A percentile compares a stretch with the other conserved stretches of the same genome.
phyloP scores from a whole-genome alignment of 225 moss, liverwort and hornwort genomes.

The Pleurozium schreberi region DNA sequence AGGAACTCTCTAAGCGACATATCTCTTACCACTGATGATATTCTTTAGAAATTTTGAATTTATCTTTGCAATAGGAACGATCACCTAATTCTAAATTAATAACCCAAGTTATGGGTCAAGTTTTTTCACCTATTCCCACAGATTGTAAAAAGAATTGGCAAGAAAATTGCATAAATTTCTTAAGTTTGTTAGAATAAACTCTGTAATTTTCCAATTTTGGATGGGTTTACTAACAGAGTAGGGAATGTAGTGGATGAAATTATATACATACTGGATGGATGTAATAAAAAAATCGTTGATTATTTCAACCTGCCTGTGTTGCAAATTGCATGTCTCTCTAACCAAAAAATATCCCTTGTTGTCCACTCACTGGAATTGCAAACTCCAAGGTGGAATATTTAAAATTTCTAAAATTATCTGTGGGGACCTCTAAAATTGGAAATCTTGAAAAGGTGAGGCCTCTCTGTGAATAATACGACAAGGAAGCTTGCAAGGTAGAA shows the following conservation, averaged over 20 bases:
- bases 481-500: too few relatives aligned
- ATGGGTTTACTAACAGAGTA: neutral
- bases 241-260: neutral
- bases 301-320: neutral
- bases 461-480: neutral
- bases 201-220: too few relatives aligned
- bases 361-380: neutral
- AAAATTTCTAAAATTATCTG: neutral
- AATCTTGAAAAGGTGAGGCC: neutral
- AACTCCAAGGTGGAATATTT: too few relatives aligned
- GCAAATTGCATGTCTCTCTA: neutral
- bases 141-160: neutral
- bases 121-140: neutral
- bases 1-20: neutral
- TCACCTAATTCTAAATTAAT: neutral
- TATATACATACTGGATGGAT: rapidly evolving
- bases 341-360: neutral
- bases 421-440: neutral
- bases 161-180: neutral
- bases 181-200: neutral
- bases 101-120: rapidly evolving
- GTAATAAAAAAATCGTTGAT: neutral
- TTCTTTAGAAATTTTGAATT: neutral
- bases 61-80: too few relatives aligned
- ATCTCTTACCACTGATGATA: neutral